Evolutionary conservation across 768 basidiomycete genomes (phyloP).

Genomic region (Russula earlei): DNA sequence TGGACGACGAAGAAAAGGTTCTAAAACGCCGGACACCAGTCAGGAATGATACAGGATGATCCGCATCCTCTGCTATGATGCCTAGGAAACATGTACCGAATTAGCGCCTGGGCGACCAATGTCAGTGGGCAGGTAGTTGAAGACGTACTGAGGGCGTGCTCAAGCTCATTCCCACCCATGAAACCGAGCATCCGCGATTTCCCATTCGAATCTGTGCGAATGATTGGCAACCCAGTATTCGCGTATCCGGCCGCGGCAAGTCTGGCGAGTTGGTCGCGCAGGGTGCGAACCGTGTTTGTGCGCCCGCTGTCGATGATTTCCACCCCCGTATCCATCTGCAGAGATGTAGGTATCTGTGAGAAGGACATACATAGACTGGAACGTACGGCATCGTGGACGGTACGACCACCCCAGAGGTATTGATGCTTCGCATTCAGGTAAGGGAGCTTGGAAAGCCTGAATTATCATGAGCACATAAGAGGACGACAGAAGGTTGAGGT

Average conservation of each 20-base stretch:
- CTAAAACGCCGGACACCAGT: conserved; percentile 29
- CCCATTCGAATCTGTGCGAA: conserved; percentile 40
- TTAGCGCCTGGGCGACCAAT: neutral
- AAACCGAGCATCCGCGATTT: conserved; percentile 74
- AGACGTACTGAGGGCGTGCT: conserved; percentile 75
- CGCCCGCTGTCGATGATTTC: conserved; percentile 65
- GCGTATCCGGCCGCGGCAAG: conserved; percentile 53
- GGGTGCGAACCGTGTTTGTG: conserved; percentile 65
- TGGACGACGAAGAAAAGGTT: conserved; percentile 41
- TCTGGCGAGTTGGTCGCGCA: conserved; percentile 59
- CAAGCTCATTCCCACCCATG: conserved; percentile 86
- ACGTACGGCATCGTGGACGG: conserved; percentile 71
- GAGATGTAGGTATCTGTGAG: neutral
- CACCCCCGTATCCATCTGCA: conserved; percentile 55
- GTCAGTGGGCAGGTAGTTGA: neutral
- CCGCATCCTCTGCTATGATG: conserved; percentile 64
- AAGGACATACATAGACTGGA: neutral
- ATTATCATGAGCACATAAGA: neutral
- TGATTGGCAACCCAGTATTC: conserved; percentile 81
- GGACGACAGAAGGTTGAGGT: neutral
- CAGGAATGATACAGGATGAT: conserved; percentile 60
- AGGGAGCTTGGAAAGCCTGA: conserved; percentile 72
- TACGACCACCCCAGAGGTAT: conserved; percentile 73
- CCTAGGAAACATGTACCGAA: conserved; percentile 31
- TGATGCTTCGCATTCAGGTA: conserved; percentile 89